A percentile compares a stretch with the other conserved stretches of the same genome.
These are phyloP conservation scores for Vitis hybrid DNA, from an alignment of 177 flowering plant species.

Conservation along the genomic window DNA sequence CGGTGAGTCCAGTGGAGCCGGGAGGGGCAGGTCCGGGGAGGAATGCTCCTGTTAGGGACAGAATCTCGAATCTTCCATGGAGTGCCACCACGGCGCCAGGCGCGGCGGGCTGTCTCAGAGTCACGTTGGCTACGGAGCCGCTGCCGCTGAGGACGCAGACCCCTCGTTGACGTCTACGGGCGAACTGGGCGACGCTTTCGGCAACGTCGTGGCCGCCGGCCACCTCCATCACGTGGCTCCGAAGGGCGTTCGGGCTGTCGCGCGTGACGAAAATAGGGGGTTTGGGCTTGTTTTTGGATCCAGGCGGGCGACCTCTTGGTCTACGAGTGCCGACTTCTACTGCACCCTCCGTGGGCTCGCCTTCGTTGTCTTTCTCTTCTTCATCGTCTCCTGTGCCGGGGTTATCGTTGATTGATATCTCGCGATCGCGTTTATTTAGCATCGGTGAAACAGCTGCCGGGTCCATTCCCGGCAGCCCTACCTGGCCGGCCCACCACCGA, in stretches of 20 bases:
- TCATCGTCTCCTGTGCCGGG: slow-evolving; percentile 31
- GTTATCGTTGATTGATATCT: slow-evolving; percentile 31
- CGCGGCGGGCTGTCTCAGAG: slow-evolving; percentile 70
- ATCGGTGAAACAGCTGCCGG: slow-evolving; percentile 25
- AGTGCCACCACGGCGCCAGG: slow-evolving; percentile 64
- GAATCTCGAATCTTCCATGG: slow-evolving; percentile 76
- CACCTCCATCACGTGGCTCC: slow-evolving; percentile 78
- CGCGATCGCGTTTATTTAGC: slow-evolving; percentile 29
- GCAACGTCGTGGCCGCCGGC: slow-evolving; percentile 67
- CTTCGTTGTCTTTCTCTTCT: slow-evolving; percentile 42
- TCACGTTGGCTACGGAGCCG: slow-evolving; percentile 74
- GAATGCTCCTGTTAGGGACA: slow-evolving; percentile 70
- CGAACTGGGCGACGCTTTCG: slow-evolving; percentile 61
- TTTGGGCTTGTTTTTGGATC: slow-evolving; percentile 84
- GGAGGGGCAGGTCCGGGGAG: slow-evolving; percentile 79
- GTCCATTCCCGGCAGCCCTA: slow-evolving; percentile 46
- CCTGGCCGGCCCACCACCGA: slow-evolving; percentile 71
- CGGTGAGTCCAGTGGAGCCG: slow-evolving; percentile 73
- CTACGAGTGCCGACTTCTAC: slow-evolving; percentile 59
- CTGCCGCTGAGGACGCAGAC: slow-evolving; percentile 75
- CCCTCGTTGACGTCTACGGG: slow-evolving; percentile 70
- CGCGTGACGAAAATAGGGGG: slow-evolving; percentile 77
- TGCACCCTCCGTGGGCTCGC: slow-evolving; percentile 71
- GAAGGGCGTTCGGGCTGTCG: slow-evolving; percentile 76
- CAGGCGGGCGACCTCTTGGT: slow-evolving; percentile 77